Evolutionary conservation across 2,329 filamentous ascomycete species (phyloP).

Genomic region (Penicillium sp.): DNA sequence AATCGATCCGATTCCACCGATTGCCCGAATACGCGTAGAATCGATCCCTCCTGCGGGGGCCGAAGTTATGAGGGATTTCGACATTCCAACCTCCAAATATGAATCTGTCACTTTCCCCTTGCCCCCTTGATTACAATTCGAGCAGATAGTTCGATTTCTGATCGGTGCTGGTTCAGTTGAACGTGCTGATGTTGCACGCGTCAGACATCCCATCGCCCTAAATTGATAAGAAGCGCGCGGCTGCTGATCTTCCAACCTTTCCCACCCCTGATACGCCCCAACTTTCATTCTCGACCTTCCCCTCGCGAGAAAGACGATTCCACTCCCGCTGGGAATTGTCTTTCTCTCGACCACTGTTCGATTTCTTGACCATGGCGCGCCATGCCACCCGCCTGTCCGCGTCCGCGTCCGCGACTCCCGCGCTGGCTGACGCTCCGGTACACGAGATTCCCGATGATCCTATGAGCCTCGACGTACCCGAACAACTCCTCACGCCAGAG

Average conservation of each 20-base stretch:
- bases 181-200: slow-evolving; percentile 24
- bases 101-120: slow-evolving; percentile 4
- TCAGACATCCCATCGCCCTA: slow-evolving; percentile 23
- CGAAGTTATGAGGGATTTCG: slow-evolving; percentile 10
- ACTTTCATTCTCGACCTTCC: slow-evolving; percentile 12
- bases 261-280: slow-evolving; percentile 22
- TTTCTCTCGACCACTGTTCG: slow-evolving; percentile 6
- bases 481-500: slow-evolving; percentile 41
- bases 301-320: slow-evolving; percentile 12
- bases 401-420: slow-evolving; percentile 32
- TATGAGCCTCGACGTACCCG: slow-evolving; percentile 33
- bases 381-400: slow-evolving; percentile 25
- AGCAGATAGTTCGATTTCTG: slow-evolving; percentile 1
- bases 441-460: slow-evolving; percentile 27
- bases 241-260: slow-evolving; percentile 22
- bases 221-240: slow-evolving; percentile 27
- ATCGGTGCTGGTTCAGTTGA: slow-evolving; percentile 2
- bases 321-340: slow-evolving; percentile 7
- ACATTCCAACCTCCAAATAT: slow-evolving; percentile 16
- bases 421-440: slow-evolving; percentile 23
- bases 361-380: slow-evolving; percentile 28
- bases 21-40: slow-evolving; percentile 10
- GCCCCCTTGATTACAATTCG: slow-evolving; percentile 13
- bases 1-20: slow-evolving; percentile 4
- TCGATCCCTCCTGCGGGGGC: slow-evolving; percentile 6